A percentile compares a stretch with the other conserved stretches of the same genome.
Evolutionary conservation across 2,329 filamentous ascomycete species (phyloP).

Genomic region (Curvularia hawaiiensis): DNA sequence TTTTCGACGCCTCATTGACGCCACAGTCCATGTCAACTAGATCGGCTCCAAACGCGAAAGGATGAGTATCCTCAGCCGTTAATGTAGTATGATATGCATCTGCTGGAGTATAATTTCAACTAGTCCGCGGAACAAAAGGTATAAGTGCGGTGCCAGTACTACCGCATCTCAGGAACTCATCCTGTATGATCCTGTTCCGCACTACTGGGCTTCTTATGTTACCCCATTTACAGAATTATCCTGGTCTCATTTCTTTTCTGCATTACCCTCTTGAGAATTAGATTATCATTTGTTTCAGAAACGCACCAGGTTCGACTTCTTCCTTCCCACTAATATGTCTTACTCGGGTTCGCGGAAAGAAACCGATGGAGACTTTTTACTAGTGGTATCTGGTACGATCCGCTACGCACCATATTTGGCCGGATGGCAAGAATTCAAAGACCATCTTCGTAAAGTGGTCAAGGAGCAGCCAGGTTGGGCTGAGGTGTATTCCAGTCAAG

Average conservation of each 20-base stretch:
- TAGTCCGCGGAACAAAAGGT: neutral
- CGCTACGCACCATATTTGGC: slow-evolving; percentile 35
- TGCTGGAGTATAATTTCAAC: neutral
- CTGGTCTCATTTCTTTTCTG: neutral
- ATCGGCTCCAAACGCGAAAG: neutral
- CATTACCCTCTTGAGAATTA: neutral
- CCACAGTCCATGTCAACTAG: neutral
- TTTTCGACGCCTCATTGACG: neutral
- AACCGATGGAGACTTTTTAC: slow-evolving; percentile 35
- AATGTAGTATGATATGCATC: neutral
- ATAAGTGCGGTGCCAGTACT: slow-evolving; percentile 10
- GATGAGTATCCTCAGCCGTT: neutral
- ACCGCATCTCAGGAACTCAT: slow-evolving; percentile 1
- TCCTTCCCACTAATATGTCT: slow-evolving; percentile 15
- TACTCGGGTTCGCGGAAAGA: slow-evolving; percentile 21
- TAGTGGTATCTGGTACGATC: slow-evolving; percentile 36
- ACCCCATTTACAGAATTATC: neutral
- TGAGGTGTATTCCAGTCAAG: slow-evolving; percentile 37
- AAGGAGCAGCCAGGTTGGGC: slow-evolving; percentile 47
- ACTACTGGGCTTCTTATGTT: neutral
- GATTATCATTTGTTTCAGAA: neutral
- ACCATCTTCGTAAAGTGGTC: slow-evolving; percentile 41
- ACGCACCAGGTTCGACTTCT: neutral
- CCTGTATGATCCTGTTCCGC: neutral
- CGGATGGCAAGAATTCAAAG: slow-evolving; percentile 48